Evolutionary conservation across 176 grass and related monocot species (phyloP).

Genomic region (Alloteropsis semialata): DNA sequence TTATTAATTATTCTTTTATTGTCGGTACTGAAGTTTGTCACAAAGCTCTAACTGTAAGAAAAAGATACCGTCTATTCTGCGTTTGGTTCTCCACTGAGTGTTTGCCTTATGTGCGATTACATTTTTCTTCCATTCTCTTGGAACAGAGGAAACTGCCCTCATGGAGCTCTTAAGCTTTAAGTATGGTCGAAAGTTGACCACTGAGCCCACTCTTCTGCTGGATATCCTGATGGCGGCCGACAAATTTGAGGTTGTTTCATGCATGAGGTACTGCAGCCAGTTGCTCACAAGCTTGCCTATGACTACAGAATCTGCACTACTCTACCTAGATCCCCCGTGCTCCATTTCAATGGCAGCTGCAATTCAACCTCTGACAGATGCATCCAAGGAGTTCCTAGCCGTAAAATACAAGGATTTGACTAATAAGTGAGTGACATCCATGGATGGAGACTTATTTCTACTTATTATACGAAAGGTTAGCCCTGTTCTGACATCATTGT

Average conservation of each 20-base stretch:
- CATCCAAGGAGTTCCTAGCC: constrained; percentile 64
- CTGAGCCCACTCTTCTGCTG: constrained; percentile 56
- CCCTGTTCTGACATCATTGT: background rate
- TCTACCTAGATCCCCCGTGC: constrained; percentile 84
- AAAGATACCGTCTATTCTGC: background rate
- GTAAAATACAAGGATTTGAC: constrained; percentile 63
- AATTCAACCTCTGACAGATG: constrained; percentile 56
- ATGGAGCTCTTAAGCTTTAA: constrained; percentile 87
- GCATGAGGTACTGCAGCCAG: constrained; percentile 90
- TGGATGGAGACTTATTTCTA: background rate
- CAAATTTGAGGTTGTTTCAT: constrained; percentile 95
- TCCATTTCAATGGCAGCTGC: constrained; percentile 65
- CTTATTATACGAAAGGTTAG: background rate
- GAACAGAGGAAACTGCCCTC: constrained; percentile 90
- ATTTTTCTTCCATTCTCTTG: constrained; percentile 29
- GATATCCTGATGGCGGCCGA: constrained; percentile 89
- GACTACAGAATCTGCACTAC: constrained; percentile 80
- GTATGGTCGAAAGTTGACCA: constrained; percentile 75
- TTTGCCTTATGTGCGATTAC: background rate
- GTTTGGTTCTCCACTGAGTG: background rate
- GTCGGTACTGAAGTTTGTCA: too few species aligned
- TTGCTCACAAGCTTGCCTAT: constrained; percentile 74
- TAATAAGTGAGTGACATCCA: constrained; percentile 50
- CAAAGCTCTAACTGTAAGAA: too few species aligned
- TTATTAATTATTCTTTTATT: too few species aligned